Evolutionary conservation across 164 flowering plant species (phyloP), one percentile per base, ranked within the genome.

Genomic region (Protea cynaroides): DNA sequence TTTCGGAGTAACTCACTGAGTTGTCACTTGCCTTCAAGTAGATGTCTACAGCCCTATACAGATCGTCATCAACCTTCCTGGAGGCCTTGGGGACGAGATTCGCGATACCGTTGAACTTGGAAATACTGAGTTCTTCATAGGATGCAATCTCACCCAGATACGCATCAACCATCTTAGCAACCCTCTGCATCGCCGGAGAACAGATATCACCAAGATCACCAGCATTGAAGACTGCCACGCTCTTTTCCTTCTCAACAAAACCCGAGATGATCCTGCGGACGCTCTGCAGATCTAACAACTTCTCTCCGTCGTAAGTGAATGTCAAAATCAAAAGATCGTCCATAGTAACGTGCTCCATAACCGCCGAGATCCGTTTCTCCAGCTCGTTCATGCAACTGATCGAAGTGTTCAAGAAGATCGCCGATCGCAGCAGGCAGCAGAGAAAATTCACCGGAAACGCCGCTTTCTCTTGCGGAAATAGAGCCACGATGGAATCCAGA

Each of bases 21-120:
- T n/a, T n/a, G 34, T 29, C 34, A 2, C 38, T 55, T 25, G 87
- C 97, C 93, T 92, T 92, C 34, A 92, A 66, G 64, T 74, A 92
- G 64, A 92, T 92, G 64, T 92, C 98, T 21, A 84, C 71, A 40
- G 96, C 96, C 3, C 96, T 72, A 52, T 92, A 90, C 15, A 92
- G 85, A 81, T 92, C 96, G 69, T 92, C 98, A 22, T 92, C 96
- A 0, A 81, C 79, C 56, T 83, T 83, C 47, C 96, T 74, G 0
- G 94, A 88, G 0, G 38, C 73, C 68, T 87, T 90, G 1, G 93
- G 96, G 8, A 90, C 75, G 46, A 93, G 77, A 65, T 72, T 79
- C 0, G 98, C 96, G 59, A 92, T 87, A 36, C 93, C 93, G 50
- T 87, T 92, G 76, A 92, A 92, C 78, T 86, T 88, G 3, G 91